Base-by-base conservation (phyloP, 2,329 filamentous ascomycete species). In the Juglanconis juglandina region DNA sequence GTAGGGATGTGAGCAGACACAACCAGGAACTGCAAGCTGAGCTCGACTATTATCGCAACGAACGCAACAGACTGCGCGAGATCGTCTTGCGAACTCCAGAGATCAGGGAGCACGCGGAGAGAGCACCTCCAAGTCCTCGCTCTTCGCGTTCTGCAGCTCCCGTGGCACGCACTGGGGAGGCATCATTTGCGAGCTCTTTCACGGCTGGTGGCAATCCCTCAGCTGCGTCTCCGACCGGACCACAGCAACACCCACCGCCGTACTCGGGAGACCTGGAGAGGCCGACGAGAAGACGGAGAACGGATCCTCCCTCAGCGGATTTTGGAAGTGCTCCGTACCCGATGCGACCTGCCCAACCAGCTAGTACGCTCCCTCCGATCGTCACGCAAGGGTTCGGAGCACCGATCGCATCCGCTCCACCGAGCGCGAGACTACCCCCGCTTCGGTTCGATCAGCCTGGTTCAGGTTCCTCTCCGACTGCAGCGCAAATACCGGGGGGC, bases 21-120 rank as follows among this genome's bases (percentile, higher is more conserved):
- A 70, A 84, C 6, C 80, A 82, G 37, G 80, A 84, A 8, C 63
- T 82, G 37, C 80, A 81, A 62, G 84, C 83, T 44, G 87, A 92
- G 68, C 79, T 83, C 35, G 88, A 94, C 61, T 91, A 87, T 71
- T 94, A 94, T 71, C 83, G 86, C 50, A 78, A 79, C 8, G 90
- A 95, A 67, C 81, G 90, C 53, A 88, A 92, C 68, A 84, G 89
- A 53, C 82, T 93, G 63, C 81, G 86, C 55, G 84, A 87, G n/a
- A 74, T 91, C 39, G 77, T 92, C 1, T 74, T 81, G 53, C 81
- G 84, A 63, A 84, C 84, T 4, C 82, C 86, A 2, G 80, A 81
- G 35, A 80, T 83, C 64, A 79, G 79, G 66, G 78, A 84, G 39
- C 75, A 79, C 54, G 82, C 80, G 4, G 78, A 78, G 57, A 74